A percentile compares a stretch with the other conserved stretches of the same genome.
These are phyloP conservation scores for Peziza echinospora DNA, from an alignment of 495 filamentous ascomycete species.

Conservation along the genomic window DNA sequence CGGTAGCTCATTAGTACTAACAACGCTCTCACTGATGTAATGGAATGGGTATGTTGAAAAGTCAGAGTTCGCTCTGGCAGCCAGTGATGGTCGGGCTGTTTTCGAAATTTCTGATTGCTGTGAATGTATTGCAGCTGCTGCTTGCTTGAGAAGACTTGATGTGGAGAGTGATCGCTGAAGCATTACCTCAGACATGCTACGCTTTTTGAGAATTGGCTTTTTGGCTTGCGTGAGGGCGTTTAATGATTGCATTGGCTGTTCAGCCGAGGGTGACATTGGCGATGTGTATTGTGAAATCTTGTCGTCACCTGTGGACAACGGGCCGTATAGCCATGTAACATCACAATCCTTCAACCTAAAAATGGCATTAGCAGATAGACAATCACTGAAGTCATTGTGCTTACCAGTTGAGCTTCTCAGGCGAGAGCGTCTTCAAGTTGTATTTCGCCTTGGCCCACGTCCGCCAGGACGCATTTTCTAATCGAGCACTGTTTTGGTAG, in stretches of 20 bases:
- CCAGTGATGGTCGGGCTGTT: conserved; percentile 16
- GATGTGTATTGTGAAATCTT: conserved; percentile 22
- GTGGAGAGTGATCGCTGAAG: conserved; percentile 76
- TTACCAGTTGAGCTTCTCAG: conserved; percentile 77
- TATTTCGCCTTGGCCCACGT: conserved; percentile 91
- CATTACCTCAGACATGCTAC: conserved; percentile 88
- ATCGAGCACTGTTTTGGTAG: conserved; percentile 56
- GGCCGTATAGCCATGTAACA: conserved; percentile 94
- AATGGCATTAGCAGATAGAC: no score
- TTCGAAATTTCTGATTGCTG: conserved; percentile 45
- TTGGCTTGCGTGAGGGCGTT: conserved; percentile 21
- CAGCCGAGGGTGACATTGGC: conserved; percentile 32
- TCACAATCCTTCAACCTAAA: conserved; percentile 87
- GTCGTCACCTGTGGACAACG: conserved; percentile 47
- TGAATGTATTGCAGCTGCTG: conserved; percentile 75
- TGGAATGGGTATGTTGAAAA: conserved; percentile 36
- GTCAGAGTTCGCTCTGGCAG: conserved; percentile 36
- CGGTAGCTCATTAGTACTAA: conserved; percentile 33
- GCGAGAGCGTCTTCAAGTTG: conserved; percentile 62
- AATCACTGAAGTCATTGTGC: conserved; percentile 14
- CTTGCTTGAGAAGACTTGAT: conserved; percentile 81
- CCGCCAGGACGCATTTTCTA: conserved; percentile 96
- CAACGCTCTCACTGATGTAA: conserved; percentile 32
- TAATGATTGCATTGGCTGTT: conserved; percentile 13
- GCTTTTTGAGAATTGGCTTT: conserved; percentile 92